These are phyloP conservation scores for Nannizzia gypsea DNA, from an alignment of 2,329 filamentous ascomycete genomes.

Conservation along the genomic window DNA sequence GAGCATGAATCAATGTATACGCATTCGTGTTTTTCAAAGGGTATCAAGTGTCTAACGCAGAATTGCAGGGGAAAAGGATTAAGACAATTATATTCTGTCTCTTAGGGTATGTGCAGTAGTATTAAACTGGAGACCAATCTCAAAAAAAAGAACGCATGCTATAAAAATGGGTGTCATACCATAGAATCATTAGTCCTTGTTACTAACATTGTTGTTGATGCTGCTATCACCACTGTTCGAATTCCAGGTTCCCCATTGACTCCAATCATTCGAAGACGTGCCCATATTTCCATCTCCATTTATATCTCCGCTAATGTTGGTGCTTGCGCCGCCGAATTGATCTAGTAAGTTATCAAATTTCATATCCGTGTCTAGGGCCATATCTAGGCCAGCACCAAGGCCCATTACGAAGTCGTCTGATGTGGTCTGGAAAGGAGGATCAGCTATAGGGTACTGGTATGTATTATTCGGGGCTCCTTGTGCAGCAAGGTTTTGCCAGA, in stretches of 20 bases:
- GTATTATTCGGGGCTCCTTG: slow-evolving; percentile 8
- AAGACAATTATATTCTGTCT: background rate
- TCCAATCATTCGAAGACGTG: slow-evolving; percentile 7
- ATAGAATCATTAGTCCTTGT: background rate
- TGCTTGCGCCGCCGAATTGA: background rate
- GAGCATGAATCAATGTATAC: background rate
- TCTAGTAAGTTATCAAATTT: slow-evolving; percentile 14
- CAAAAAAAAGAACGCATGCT: background rate
- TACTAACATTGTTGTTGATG: background rate
- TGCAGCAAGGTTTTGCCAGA: slow-evolving; percentile 28
- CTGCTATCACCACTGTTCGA: background rate
- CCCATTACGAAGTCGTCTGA: slow-evolving; percentile 19
- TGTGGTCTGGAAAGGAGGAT: slow-evolving; percentile 17
- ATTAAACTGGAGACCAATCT: background rate
- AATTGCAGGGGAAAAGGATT: background rate
- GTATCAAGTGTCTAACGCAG: background rate
- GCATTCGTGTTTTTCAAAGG: background rate
- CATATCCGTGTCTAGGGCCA: slow-evolving; percentile 18
- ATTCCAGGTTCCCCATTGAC: slow-evolving; percentile 11
- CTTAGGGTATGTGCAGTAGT: background rate
- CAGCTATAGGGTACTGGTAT: slow-evolving; percentile 14
- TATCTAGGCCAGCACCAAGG: slow-evolving; percentile 16
- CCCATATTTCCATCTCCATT: background rate
- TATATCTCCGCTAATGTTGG: background rate
- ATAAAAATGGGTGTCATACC: background rate